Base-by-base conservation (phyloP, 2,329 filamentous ascomycete species). In the Ophiosphaerella narmari region DNA sequence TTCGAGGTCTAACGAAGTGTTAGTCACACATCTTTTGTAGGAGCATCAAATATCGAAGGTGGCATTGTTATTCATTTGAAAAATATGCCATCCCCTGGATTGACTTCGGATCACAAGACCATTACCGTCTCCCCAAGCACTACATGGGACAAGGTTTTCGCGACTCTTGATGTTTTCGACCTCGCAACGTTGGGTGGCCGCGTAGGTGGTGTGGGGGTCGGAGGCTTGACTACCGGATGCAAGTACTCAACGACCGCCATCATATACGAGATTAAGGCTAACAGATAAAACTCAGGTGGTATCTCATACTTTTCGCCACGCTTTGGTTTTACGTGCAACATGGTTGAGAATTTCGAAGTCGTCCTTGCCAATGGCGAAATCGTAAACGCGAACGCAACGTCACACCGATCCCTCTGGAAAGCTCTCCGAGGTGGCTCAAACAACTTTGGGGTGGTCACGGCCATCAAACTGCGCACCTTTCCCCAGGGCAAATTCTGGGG, bases 371-470 rank as follows among this genome's bases (percentile, higher is more conserved):
- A 29, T 29, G 38, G 38, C n/a, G 23, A 26, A 11, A 40, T 40
- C 23, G 23, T 40, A n/a, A 13, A 40, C 13, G 38, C 41, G 8
- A 45, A 45, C 41, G 43, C 46, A 3, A 46, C 43, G 1, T 43
- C 35, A 18, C 66, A 70, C 39, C 52, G 58, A 1, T 54, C 61
- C 23, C 60, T 71, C 23, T 66, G 59, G 46, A 42, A 48, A 5
- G 67, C 67, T 4, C 49, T 72, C 2, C 66, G 66, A 45, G 67
- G 68, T n/a, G 68, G 68, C 5, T 49, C 35, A 23, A 69, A 66
- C 51, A 68, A 70, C 39, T 68, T 72, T 47, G 68, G 65, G 11
- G 52, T 71, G 23, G 63, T 73, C 4, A 72, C 70, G 3, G 39
- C 53, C 23, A 49, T 63, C 35, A 54, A 53, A 13, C 34, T 53